Evolutionary conservation across 179 eudicot genomes (phyloP), one percentile per base, ranked within the genome.

Genomic region (Actinidia arguta): DNA sequence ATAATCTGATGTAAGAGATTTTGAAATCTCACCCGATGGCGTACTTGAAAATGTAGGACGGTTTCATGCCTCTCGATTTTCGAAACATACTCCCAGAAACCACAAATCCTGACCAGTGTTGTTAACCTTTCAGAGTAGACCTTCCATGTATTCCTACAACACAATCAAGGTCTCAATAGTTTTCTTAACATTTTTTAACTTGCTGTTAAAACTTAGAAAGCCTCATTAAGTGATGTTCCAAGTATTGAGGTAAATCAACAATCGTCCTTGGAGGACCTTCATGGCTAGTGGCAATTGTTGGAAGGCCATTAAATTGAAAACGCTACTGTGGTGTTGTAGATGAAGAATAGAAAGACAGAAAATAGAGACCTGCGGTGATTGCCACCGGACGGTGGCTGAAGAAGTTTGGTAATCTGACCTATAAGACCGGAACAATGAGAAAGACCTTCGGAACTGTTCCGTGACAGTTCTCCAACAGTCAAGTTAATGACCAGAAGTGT

Each of bases 1-100:
- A n/a, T n/a, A n/a, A n/a, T n/a, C n/a, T n/a, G n/a, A 95, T 94
- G 92, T 94, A 95, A 85, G 91, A 90, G 94, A 95, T 91, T 85
- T 91, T 93, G 52, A 94, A 88, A 80, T 94, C 92, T 47, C 98
- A 88, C 14, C 91, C n/a, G n/a, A n/a, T n/a, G n/a, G n/a, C n/a
- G n/a, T n/a, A n/a, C n/a, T n/a, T n/a, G n/a, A n/a, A n/a, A n/a
- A n/a, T n/a, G n/a, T n/a, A n/a, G n/a, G n/a, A n/a, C 81, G 17
- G 93, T 94, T 80, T 94, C 96, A 75, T 92, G 92, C 88, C 98
- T 90, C 83, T 94, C 98, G 4, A 94, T 90, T 73, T 94, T 94
- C 5, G 98, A 92, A 48, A 91, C 98, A 75, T 90, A 85, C 84
- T 94, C 92, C 96, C 98, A 94, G 89, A 94, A 94, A 56, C 98